These are phyloP conservation scores for Colletotrichum paranaense DNA, from an alignment of 2,329 filamentous ascomycete genomes.

Conservation along the genomic window DNA sequence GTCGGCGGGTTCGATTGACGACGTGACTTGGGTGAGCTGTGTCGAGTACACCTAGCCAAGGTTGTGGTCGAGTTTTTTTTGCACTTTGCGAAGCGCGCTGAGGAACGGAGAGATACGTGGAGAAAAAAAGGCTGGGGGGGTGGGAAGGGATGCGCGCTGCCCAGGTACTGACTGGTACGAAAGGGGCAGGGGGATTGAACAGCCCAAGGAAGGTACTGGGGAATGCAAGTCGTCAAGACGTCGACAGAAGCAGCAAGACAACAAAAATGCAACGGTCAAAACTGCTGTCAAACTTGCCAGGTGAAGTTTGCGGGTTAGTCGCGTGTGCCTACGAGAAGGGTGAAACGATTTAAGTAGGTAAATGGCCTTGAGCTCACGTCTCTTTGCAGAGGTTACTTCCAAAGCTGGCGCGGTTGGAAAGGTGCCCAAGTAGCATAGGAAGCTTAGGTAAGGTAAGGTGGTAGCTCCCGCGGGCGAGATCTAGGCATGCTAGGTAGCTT, in stretches of 20 bases:
- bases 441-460: conserved; percentile 9
- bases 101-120: conserved; percentile 30
- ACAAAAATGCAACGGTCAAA: neutral
- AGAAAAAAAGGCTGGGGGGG: conserved; percentile 34
- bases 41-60: neutral
- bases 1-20: conserved; percentile 12
- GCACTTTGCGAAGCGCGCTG: conserved; percentile 10
- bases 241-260: neutral
- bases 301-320: neutral
- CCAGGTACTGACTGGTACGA: neutral
- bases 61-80: conserved; percentile 28
- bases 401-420: neutral
- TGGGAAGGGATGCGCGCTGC: conserved; percentile 24
- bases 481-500: conserved; percentile 10
- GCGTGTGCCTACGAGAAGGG: conserved; percentile 1
- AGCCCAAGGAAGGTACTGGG: neutral
- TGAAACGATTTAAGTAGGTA: conserved; percentile 13
- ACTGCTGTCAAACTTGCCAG: neutral
- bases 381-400: neutral
- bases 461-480: neutral
- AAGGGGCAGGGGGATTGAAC: neutral
- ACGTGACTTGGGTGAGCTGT: conserved; percentile 22
- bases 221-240: neutral
- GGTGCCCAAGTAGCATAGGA: neutral
- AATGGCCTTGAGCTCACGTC: neutral